These are phyloP conservation scores for Anthracocystis walkeri DNA, from an alignment of 1,284 basidiomycete genomes.

Conservation along the genomic window DNA sequence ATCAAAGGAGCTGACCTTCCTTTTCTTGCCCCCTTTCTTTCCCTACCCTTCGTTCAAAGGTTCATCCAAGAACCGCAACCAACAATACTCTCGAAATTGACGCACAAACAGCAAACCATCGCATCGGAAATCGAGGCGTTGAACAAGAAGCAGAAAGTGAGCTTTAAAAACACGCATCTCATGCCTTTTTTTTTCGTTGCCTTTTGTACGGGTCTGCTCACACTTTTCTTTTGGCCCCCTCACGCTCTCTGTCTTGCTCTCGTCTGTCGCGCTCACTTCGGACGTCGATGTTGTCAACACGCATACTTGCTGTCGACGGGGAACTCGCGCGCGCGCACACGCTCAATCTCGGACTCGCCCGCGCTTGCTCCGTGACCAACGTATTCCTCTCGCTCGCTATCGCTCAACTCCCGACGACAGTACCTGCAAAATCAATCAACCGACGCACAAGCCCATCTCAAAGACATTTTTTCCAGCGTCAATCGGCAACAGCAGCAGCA, in stretches of 20 bases:
- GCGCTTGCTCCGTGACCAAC: too few relatives aligned
- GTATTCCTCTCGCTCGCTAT: neutral
- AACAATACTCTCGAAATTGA: conserved; percentile 23
- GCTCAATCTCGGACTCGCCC: too few relatives aligned
- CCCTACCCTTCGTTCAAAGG: too few relatives aligned
- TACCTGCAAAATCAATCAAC: conserved; percentile 48
- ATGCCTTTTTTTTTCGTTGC: neutral
- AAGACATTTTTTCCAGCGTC: conserved; percentile 50
- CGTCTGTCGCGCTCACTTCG: neutral
- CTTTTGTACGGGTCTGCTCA: neutral
- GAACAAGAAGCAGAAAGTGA: conserved; percentile 35
- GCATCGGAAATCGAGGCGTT: conserved; percentile 27
- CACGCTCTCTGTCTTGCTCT: neutral
- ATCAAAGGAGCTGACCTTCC: too few relatives aligned
- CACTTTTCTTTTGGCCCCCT: neutral
- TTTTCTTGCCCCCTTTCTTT: too few relatives aligned
- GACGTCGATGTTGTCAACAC: too few relatives aligned
- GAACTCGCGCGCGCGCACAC: too few relatives aligned
- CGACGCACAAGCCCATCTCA: conserved; percentile 51
- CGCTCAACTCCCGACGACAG: conserved; percentile 2
- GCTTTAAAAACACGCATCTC: neutral
- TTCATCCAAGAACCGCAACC: conserved; percentile 42
- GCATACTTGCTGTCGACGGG: too few relatives aligned
- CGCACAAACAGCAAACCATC: conserved; percentile 21
- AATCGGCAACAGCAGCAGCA: conserved; percentile 36